Percentiles rank a stretch among this genome's conserved stretches.
These are phyloP conservation scores for Prunella vulgaris DNA, from an alignment of 257 asterid genomes.

Conservation along the genomic window DNA sequence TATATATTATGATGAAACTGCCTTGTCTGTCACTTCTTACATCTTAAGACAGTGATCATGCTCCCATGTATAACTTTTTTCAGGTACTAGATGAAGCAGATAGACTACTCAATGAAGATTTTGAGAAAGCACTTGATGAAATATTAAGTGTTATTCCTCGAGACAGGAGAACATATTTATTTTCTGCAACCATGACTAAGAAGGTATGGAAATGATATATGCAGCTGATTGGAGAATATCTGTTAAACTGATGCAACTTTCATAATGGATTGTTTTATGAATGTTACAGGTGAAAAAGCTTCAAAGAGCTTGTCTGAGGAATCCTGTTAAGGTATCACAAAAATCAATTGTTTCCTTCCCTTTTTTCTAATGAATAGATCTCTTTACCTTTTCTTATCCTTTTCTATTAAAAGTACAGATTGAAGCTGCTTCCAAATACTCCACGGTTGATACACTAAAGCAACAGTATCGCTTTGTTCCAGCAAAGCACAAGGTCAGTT, in stretches of 20 bases:
- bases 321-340: conserved; percentile 75
- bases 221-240: not conserved
- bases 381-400: not conserved
- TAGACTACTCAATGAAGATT: conserved; percentile 83
- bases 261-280: conserved; percentile 1
- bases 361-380: not conserved
- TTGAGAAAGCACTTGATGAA: conserved; percentile 76
- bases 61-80: not conserved
- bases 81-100: conserved; percentile 98
- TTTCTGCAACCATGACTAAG: conserved; percentile 97
- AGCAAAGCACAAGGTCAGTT: conserved; percentile 72
- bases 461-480: conserved; percentile 80
- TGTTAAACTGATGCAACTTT: not conserved
- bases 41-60: not conserved
- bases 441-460: conserved; percentile 89
- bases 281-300: conserved; percentile 74
- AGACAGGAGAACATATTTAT: conserved; percentile 78
- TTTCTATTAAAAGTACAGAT: conserved; percentile 41
- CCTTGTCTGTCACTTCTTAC: not conserved
- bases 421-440: conserved; percentile 81
- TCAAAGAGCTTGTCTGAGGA: conserved; percentile 86
- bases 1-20: not conserved
- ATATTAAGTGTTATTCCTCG: conserved; percentile 72
- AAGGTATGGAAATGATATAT: conserved; percentile 41
- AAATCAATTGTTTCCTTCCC: not conserved